Evolutionary conservation across 176 grass and related monocot species (phyloP).

Genomic region (Secale cereale): DNA sequence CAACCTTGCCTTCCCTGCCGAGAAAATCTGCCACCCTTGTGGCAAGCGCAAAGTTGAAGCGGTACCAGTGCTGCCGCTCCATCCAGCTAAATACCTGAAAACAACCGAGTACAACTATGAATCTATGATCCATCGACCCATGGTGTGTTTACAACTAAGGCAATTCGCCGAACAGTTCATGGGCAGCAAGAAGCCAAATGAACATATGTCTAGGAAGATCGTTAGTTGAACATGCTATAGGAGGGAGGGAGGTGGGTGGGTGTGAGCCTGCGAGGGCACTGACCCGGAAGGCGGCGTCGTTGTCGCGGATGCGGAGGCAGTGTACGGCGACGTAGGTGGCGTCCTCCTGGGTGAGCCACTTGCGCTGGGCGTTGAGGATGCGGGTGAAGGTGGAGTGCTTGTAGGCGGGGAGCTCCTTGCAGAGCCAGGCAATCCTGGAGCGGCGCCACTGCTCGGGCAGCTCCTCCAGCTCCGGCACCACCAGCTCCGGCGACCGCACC

Average conservation of each 20-base stretch:
- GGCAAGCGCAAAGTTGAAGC: constrained; percentile 75
- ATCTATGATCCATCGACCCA: constrained; percentile 25
- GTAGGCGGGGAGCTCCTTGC: constrained; percentile 97
- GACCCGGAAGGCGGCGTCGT: constrained; percentile 85
- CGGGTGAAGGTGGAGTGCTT: constrained; percentile 86
- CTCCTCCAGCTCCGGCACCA: constrained; percentile 78
- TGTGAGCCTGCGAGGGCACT: not conserved
- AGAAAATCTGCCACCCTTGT: constrained; percentile 83
- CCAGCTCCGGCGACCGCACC: constrained; percentile 57
- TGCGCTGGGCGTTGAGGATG: constrained; percentile 95
- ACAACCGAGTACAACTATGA: constrained; percentile 22
- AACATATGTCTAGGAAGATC: too few relatives aligned
- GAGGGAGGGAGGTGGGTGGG: not conserved
- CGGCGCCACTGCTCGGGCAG: constrained; percentile 94
- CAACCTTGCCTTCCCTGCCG: constrained; percentile 80
- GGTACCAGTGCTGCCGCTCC: constrained; percentile 82
- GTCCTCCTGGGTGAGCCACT: constrained; percentile 92
- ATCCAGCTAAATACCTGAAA: constrained; percentile 97
- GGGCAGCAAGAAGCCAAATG: not conserved
- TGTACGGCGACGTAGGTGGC: constrained; percentile 82
- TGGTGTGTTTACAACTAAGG: not conserved
- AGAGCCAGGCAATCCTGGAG: constrained; percentile 93
- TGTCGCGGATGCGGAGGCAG: constrained; percentile 85
- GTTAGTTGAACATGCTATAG: constrained; percentile 29
- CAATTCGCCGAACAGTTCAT: constrained; percentile 28